Base-by-base conservation (phyloP, 2,329 filamentous ascomycete species). In the Pestalotiopsis sp. region DNA sequence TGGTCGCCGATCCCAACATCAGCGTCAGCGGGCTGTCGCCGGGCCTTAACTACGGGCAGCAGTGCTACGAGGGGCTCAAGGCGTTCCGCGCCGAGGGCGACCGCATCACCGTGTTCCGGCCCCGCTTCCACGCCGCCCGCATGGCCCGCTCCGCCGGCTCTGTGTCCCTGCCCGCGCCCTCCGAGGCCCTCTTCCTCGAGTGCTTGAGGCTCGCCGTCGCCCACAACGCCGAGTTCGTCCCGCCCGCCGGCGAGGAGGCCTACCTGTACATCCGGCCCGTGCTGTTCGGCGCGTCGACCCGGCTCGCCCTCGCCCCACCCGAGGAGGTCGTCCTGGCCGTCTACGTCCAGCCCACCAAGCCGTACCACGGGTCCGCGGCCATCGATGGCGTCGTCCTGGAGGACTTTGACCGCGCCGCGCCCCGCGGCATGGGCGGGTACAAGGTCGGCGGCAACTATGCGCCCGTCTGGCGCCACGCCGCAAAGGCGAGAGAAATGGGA, bases 381-480 rank as follows among this genome's bases (percentile, higher is more conserved):
- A 56, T 67, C 4, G 58, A 62, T 58, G 66, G 38, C 52, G 39
- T 63, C 17, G 66, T 67, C 3, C 59, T 62, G 25, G 66, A 67
- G 39, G 66, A 67, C n/a, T 63, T 67, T 23, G 66, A 67, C 41
- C 66, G 66, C 58, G 66, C 66, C 0, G 66, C 66, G 20, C 66
- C 66, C 12, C n/a, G 45, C 11, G 66, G 66, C 25, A 67, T 63
- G 57, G 66, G 66, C 14, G 31, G 66, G 11, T 62, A 49, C 41
- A 67, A 67, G 27, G 59, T 67, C 11, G 66, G 66, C 23, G 66
- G 66, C 57, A 67, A 67, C 36, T 67, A 67, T 17, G 66, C 66
- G 3, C 66, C 66, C 11, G 59, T 67, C 39, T 63, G 57, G 59
- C 12, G 66, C 14, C 59, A 63, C 9, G 59, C 41, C 3, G 66